Percentiles rank a stretch among this genome's conserved stretches.
phyloP scores from a whole-genome alignment of 148 eudicot genomes.

The Camellia lanceoleosa region DNA sequence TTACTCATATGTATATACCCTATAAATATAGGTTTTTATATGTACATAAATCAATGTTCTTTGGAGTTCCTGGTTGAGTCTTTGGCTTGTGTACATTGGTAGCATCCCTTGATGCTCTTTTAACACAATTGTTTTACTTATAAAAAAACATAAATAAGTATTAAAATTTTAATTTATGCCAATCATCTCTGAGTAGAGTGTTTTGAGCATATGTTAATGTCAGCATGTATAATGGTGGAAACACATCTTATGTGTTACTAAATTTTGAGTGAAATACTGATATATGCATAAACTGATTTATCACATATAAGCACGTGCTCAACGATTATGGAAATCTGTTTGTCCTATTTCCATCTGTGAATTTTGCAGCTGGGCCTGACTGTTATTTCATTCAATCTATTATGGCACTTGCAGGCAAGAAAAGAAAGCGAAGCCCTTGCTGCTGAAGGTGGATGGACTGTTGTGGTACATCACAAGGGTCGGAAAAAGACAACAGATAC shows the following conservation, averaged over 20 bases:
- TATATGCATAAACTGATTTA: not conserved
- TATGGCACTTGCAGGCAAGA: slow-evolving; percentile 48
- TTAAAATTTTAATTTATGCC: not conserved
- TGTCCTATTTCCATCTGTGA: not conserved
- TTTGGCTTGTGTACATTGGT: too few relatives aligned
- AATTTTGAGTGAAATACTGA: not conserved
- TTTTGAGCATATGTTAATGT: not conserved
- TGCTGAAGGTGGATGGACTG: slow-evolving; percentile 95
- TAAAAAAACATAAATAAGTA: too few relatives aligned
- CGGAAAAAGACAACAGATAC: slow-evolving; percentile 88
- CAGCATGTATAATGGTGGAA: not conserved
- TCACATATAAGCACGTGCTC: not conserved
- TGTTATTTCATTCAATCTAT: slow-evolving; percentile 6
- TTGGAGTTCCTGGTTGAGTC: too few relatives aligned
- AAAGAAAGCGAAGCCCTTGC: slow-evolving; percentile 61
- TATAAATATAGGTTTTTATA: too few relatives aligned
- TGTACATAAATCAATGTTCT: too few relatives aligned
- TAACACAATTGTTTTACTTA: too few relatives aligned
- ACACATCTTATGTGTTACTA: not conserved
- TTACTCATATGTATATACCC: too few relatives aligned
- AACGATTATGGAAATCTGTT: not conserved
- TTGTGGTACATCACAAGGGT: slow-evolving; percentile 79
- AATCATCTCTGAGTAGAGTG: not conserved
- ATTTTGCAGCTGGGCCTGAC: not conserved
- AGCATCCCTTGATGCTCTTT: too few relatives aligned